These are phyloP conservation scores for Meripilus lineatus DNA, from an alignment of 1,284 basidiomycete species.

Conservation along the genomic window DNA sequence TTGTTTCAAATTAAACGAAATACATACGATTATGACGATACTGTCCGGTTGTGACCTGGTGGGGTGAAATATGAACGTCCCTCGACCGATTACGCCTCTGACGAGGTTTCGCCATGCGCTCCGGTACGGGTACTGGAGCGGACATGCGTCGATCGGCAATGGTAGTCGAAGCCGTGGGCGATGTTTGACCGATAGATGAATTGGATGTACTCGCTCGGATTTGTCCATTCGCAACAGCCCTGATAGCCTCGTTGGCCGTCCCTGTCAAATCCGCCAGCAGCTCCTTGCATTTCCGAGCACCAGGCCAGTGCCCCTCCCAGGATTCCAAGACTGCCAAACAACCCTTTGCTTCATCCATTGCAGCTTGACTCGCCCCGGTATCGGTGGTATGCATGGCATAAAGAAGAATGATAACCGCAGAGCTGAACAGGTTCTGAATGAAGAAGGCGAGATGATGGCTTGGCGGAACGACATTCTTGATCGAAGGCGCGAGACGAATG, in stretches of 20 bases:
- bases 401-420: constrained; percentile 81
- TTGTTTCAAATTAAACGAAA: no score
- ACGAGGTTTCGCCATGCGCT: constrained; percentile 46
- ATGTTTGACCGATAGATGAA: constrained; percentile 12
- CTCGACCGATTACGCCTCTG: constrained; percentile 53
- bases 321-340: constrained; percentile 68
- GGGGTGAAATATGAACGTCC: constrained; percentile 54
- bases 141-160: constrained; percentile 25
- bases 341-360: constrained; percentile 79
- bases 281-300: constrained; percentile 81
- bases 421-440: constrained; percentile 88
- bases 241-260: constrained; percentile 65
- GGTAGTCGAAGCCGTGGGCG: constrained; percentile 17
- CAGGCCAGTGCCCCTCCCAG: constrained; percentile 88
- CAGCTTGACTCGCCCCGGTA: constrained; percentile 57
- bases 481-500: constrained; percentile 80
- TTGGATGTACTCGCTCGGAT: constrained; percentile 12
- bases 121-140: constrained; percentile 27
- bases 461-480: constrained; percentile 79
- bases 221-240: constrained; percentile 20
- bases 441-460: constrained; percentile 89
- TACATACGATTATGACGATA: constrained; percentile 61
- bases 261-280: constrained; percentile 62
- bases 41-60: constrained; percentile 59
- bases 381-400: constrained; percentile 85